These are phyloP conservation scores for Nitzschia sp. DNA, from an alignment of 108 stramenopile species.

Conservation along the genomic window DNA sequence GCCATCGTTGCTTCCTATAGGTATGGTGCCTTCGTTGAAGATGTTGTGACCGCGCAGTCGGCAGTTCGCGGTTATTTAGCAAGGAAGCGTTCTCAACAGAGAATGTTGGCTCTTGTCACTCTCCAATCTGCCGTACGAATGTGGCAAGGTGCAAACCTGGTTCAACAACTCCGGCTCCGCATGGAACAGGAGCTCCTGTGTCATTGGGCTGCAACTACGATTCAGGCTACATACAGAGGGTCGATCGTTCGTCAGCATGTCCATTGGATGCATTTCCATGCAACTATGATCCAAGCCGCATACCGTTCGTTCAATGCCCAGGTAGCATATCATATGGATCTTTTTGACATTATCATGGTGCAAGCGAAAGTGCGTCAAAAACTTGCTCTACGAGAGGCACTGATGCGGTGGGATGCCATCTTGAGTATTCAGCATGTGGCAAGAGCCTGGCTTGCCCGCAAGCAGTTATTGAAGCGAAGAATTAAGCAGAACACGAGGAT, in stretches of 20 bases:
- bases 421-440: slow-evolving; percentile 4
- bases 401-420: neutral
- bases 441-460: slow-evolving; percentile 7
- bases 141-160: neutral
- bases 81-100: neutral
- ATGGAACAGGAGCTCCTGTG: neutral
- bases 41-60: slow-evolving; percentile 46
- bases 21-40: slow-evolving; percentile 42
- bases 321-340: slow-evolving; percentile 16
- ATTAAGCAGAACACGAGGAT: neutral
- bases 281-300: slow-evolving; percentile 6
- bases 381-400: neutral
- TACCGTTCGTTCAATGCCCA: neutral
- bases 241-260: neutral
- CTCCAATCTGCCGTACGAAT: slow-evolving; percentile 12
- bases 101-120: neutral
- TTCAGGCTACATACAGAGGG: slow-evolving; percentile 11
- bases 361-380: slow-evolving; percentile 22
- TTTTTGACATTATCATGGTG: slow-evolving; percentile 39
- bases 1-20: slow-evolving; percentile 28
- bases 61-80: slow-evolving; percentile 29
- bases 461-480: neutral
- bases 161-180: neutral
- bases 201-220: neutral
- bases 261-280: slow-evolving; percentile 3